Evolutionary conservation across 1,284 basidiomycete genomes (phyloP).

Genomic region (Cutaneotrichosporon dermatis): DNA sequence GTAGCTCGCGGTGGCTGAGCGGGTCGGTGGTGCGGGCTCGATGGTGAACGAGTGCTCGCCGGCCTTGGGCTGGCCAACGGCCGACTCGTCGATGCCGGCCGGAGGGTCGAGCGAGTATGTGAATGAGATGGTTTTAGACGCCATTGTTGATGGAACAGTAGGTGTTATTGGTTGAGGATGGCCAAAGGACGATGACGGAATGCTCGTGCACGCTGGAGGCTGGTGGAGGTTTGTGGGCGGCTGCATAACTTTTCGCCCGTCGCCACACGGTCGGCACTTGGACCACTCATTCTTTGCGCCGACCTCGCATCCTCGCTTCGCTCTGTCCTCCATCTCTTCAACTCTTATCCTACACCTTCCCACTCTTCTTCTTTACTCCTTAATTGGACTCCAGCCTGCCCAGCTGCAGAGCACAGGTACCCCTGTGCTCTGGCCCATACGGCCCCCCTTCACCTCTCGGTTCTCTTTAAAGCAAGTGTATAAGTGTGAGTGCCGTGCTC

Average conservation of each 20-base stretch:
- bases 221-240: too few species aligned
- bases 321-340: too few species aligned
- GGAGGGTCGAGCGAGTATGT: slow-evolving; percentile 25
- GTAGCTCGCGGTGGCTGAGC: slow-evolving; percentile 22
- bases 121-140: slow-evolving; percentile 14
- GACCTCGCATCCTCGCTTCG: too few species aligned
- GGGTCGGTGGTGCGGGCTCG: neutral
- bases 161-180: too few species aligned
- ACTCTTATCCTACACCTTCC: too few species aligned
- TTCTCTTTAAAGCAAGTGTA: neutral
- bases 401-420: too few species aligned
- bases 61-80: neutral
- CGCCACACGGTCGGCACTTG: slow-evolving; percentile 3
- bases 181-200: neutral
- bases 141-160: neutral
- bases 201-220: neutral
- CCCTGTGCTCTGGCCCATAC: too few species aligned
- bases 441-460: too few species aligned
- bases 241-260: neutral
- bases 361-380: too few species aligned
- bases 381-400: too few species aligned
- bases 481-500: neutral
- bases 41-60: slow-evolving; percentile 2
- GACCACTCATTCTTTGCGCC: neutral
- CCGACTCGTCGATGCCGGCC: slow-evolving; percentile 5